A percentile compares a stretch with the other conserved stretches of the same genome.
Evolutionary conservation across 768 basidiomycete species (phyloP).

Genomic region (Lactifluus piperatus): DNA sequence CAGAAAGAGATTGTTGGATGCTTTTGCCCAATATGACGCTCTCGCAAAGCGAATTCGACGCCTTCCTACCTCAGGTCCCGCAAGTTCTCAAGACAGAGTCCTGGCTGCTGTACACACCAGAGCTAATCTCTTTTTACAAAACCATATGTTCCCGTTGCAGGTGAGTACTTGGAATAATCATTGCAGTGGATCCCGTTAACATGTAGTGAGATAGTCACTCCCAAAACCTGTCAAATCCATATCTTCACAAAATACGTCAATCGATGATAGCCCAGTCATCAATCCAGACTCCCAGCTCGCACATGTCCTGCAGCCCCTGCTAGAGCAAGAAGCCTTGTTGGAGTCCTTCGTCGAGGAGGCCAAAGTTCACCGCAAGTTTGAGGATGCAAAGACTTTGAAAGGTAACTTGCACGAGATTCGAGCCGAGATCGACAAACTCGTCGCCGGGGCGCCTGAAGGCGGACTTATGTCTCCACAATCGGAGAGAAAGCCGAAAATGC

Average conservation of each 20-base stretch:
- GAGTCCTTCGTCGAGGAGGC: slow-evolving; percentile 90
- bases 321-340: slow-evolving; percentile 90
- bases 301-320: slow-evolving; percentile 68
- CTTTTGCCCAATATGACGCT: slow-evolving; percentile 83
- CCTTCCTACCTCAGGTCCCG: slow-evolving; percentile 53
- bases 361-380: slow-evolving; percentile 84
- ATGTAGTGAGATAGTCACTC: slow-evolving; percentile 28
- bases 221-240: slow-evolving; percentile 39
- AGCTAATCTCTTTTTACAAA: slow-evolving; percentile 75
- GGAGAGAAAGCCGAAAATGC: neutral
- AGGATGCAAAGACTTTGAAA: slow-evolving; percentile 84
- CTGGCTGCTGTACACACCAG: slow-evolving; percentile 73
- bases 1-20: slow-evolving; percentile 76
- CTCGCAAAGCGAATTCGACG: slow-evolving; percentile 77
- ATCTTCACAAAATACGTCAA: slow-evolving; percentile 19
- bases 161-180: slow-evolving; percentile 30
- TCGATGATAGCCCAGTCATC: slow-evolving; percentile 27
- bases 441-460: slow-evolving; percentile 29
- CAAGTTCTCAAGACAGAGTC: slow-evolving; percentile 74
- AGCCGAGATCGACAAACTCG: slow-evolving; percentile 67
- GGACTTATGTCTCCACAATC: neutral
- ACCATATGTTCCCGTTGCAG: slow-evolving; percentile 84
- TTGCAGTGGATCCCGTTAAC: neutral
- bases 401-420: slow-evolving; percentile 75
- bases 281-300: slow-evolving; percentile 68